phyloP scores from a whole-genome alignment of 2,329 filamentous ascomycete genomes.

The Aureobasidium pullulans region DNA sequence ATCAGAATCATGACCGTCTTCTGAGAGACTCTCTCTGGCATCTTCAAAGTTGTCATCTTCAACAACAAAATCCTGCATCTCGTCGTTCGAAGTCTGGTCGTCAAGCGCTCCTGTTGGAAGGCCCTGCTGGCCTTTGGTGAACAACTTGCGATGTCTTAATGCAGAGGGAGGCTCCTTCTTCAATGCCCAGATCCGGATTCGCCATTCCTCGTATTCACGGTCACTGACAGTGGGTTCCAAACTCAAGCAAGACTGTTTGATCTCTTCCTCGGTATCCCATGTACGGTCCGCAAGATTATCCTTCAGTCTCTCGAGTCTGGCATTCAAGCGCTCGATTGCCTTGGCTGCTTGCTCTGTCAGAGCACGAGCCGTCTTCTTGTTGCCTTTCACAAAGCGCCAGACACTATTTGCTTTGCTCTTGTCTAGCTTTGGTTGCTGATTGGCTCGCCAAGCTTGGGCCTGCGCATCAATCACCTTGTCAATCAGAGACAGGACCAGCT shows the following conservation, averaged over 20 bases:
- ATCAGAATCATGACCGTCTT: neutral
- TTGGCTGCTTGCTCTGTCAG: slow-evolving; percentile 40
- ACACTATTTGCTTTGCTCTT: slow-evolving; percentile 51
- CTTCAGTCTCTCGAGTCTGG: slow-evolving; percentile 50
- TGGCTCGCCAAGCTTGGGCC: slow-evolving; percentile 50
- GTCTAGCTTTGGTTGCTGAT: slow-evolving; percentile 49
- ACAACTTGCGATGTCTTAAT: neutral
- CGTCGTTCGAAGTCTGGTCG: neutral
- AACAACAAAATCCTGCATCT: slow-evolving; percentile 11
- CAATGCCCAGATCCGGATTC: slow-evolving; percentile 32
- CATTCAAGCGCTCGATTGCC: slow-evolving; percentile 37
- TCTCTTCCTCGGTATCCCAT: slow-evolving; percentile 47
- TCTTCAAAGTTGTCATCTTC: slow-evolving; percentile 11
- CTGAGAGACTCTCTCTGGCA: neutral
- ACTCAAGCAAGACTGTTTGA: slow-evolving; percentile 49
- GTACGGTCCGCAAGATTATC: slow-evolving; percentile 44
- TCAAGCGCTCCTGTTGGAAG: neutral
- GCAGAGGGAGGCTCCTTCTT: slow-evolving; percentile 21
- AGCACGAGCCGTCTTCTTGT: slow-evolving; percentile 29
- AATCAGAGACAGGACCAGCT: slow-evolving; percentile 34
- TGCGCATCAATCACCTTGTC: slow-evolving; percentile 46
- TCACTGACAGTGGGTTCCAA: slow-evolving; percentile 61
- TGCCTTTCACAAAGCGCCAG: slow-evolving; percentile 53
- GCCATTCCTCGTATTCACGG: slow-evolving; percentile 46
- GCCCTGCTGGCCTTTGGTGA: neutral